phyloP scores from a whole-genome alignment of 805 yeast species.

The Vanderwaltozyma polyspora region DNA sequence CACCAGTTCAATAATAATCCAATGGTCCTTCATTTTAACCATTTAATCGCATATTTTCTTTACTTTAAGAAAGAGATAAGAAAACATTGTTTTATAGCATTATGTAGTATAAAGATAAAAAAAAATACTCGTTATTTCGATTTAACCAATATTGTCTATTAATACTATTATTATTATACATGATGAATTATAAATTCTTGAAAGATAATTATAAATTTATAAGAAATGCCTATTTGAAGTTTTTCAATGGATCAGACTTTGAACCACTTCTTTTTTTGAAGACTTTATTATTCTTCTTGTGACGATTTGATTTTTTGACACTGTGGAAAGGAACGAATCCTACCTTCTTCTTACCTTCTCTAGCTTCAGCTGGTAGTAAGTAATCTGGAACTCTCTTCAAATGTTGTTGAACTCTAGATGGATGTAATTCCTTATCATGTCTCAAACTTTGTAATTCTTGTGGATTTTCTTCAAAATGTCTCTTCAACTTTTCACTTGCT shows the following conservation, averaged over 20 bases:
- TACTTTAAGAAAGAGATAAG: too few species aligned
- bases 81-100: too few species aligned
- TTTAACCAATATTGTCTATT: too few species aligned
- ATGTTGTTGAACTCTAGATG: conserved; percentile 71
- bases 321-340: conserved; percentile 65
- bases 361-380: conserved; percentile 68
- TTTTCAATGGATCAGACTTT: conserved; percentile 57
- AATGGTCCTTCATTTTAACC: too few species aligned
- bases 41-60: too few species aligned
- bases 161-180: too few species aligned
- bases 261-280: conserved; percentile 32
- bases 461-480: conserved; percentile 96
- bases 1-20: conserved; percentile 22
- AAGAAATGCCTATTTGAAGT: conserved; percentile 30
- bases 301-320: conserved; percentile 28
- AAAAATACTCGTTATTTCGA: too few species aligned
- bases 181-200: too few species aligned
- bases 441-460: conserved; percentile 81
- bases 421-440: conserved; percentile 83
- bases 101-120: too few species aligned
- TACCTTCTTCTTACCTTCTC: conserved; percentile 42
- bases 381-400: conserved; percentile 89
- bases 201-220: too few species aligned
- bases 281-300: conserved; percentile 29
- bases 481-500: conserved; percentile 78